A percentile compares a stretch with the other conserved stretches of the same genome.
Evolutionary conservation across 768 basidiomycete genomes (phyloP).

Genomic region (Sistotremastrum niveocremeum): DNA sequence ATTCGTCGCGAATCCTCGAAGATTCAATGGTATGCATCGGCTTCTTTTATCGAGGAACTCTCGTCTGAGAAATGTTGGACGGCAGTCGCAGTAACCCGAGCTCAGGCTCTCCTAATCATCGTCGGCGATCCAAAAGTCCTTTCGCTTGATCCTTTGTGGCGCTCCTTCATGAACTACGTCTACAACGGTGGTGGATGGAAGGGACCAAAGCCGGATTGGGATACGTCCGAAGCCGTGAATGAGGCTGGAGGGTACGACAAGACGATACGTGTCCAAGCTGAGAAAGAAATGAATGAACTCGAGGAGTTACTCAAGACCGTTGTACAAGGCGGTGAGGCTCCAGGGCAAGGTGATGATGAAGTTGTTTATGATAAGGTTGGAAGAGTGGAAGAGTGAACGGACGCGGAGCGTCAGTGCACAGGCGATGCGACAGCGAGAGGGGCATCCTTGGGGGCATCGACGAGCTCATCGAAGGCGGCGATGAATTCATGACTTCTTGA

Average conservation of each 20-base stretch:
- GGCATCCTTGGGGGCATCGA: not conserved
- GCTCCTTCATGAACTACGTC: constrained; percentile 45
- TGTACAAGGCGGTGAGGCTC: not conserved
- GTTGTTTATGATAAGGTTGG: not conserved
- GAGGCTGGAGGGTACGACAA: constrained; percentile 28
- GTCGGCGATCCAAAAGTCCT: constrained; percentile 48
- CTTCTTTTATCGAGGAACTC: not conserved
- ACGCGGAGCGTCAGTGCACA: not conserved
- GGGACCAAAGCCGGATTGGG: constrained; percentile 27
- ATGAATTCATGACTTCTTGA: not conserved
- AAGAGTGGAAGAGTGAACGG: not conserved
- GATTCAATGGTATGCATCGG: constrained; percentile 38
- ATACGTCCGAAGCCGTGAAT: constrained; percentile 21
- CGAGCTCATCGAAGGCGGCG: not conserved
- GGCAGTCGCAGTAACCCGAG: constrained; percentile 52
- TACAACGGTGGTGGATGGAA: constrained; percentile 37
- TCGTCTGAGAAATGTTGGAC: not conserved
- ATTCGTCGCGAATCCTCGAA: constrained; percentile 40
- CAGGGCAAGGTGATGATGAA: constrained; percentile 1
- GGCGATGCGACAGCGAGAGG: not conserved
- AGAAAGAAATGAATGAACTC: constrained; percentile 26
- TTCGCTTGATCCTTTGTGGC: constrained; percentile 46
- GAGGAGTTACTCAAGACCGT: constrained; percentile 1
- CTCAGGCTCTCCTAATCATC: constrained; percentile 48
- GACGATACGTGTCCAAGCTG: constrained; percentile 17